Base-by-base conservation (phyloP, 768 basidiomycete genomes). In the Gyrodon lividus region DNA sequence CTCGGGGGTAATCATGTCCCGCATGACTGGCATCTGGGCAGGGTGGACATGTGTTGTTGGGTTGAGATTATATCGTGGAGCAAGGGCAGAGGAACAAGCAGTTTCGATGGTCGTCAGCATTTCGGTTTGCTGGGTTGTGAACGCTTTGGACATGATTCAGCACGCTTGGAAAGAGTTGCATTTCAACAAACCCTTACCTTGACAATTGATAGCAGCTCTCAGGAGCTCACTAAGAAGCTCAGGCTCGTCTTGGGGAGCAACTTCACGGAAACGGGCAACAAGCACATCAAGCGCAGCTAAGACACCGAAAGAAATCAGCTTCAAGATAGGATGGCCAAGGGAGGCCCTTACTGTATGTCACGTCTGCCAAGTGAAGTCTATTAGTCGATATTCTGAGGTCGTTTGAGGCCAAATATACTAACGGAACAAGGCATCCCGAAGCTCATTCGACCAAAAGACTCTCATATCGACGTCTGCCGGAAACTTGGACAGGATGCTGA, bases 401-500 rank as follows among this genome's bases (percentile, higher is more conserved):
- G 20, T 5, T 34, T 10, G 26, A 4, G n/a, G 34, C 24, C 9
- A 45, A 56, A 45, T 46, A 20, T 26, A 73, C 82, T 51, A 54
- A 86, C 87, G 83, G 57, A 86, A 89, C 19, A 92, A 60, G 50
- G 77, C 67, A 64, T 91, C 89, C 50, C 86, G 74, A 37, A 86
- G 67, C 23, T 68, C 66, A 33, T 74, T 70, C 40, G 82, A 81
- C 86, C 87, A 90, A 61, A 89, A 89, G 3, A 87, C 82, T 20
- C 84, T 77, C 53, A 87, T 87, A 55, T 91, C 88, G 20, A 80
- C 73, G 57, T 91, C 88, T 22, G 77, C 71, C 1, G 90, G 91
- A 70, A 92, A 89, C 69, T 91, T 92, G 58, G 78, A 79, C 53
- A 92, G 63, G 47, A 90, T 76, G 53, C 86, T 86, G 53, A 84